A percentile compares a stretch with the other conserved stretches of the same genome.
These are phyloP conservation scores for Fraxinus ornus DNA, from an alignment of 305 asterid species.

Conservation along the genomic window DNA sequence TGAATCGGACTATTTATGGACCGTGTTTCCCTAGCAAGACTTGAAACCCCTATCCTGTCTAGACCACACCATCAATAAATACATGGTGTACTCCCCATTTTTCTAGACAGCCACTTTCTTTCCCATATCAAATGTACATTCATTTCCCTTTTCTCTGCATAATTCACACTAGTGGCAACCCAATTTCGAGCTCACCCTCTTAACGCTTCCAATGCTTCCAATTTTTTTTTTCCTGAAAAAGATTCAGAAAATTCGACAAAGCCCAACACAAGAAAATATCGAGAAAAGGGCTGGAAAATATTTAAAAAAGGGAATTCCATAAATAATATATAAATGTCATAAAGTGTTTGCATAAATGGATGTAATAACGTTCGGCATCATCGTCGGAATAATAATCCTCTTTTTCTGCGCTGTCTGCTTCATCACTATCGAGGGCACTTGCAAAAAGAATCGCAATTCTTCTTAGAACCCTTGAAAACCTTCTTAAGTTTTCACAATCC, in stretches of 20 bases:
- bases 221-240: background rate
- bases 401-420: slow-evolving; percentile 72
- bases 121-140: background rate
- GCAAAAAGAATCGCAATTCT: slow-evolving; percentile 45
- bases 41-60: background rate
- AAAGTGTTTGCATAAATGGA: slow-evolving; percentile 45
- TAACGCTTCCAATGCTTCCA: background rate
- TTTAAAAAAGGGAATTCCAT: background rate
- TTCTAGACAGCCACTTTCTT: background rate
- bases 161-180: background rate
- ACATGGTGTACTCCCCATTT: background rate
- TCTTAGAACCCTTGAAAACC: slow-evolving; percentile 42
- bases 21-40: background rate
- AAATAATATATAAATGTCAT: background rate
- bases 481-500: slow-evolving; percentile 19
- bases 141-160: background rate
- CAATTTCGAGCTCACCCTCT: background rate
- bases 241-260: background rate
- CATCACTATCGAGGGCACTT: slow-evolving; percentile 78
- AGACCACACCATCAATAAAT: background rate
- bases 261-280: background rate
- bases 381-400: slow-evolving; percentile 75
- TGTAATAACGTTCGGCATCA: slow-evolving; percentile 74
- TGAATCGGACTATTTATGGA: background rate
- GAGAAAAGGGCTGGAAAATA: background rate